Base-by-base conservation (phyloP, 2,329 filamentous ascomycete genomes). In the Emydomyces testavorans region DNA sequence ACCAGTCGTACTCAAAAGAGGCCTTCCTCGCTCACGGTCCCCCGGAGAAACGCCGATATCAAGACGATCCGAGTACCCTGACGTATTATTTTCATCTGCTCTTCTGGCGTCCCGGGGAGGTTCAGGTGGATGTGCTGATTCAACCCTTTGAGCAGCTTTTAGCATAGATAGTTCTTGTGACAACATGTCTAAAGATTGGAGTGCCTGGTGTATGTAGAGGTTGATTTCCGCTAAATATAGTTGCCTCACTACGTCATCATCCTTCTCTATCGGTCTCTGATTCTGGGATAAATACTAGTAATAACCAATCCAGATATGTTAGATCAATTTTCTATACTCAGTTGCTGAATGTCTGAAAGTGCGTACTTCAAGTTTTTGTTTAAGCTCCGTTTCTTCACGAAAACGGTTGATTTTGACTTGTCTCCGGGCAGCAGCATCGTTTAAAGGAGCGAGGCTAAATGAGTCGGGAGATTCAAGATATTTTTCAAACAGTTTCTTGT, bases 351-450 rank as follows among this genome's bases (percentile, higher is more conserved):
- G 13, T 8, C 57, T 34, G 48, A 46, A 35, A 2, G 26, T 34
- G 57, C 65, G 36, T 64, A 80, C 78, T 65, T 87, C 85, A n/a
- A 96, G 72, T 63, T 83, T 89, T 55, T 80, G 75, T 65, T 86
- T 88, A 51, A 98, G 67, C 53, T 83, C 80, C 64, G 92, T 94
- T 65, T 96, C 92, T 44, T 85, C 78, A 58, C 79, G 81, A 67
- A 88, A 95, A 52, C 84, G 80, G 37, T 79, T 76, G 56, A 98
- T 94, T 68, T 96, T 98, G 39, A 80, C 79, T 49, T 89, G 82
- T 56, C 92, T 76, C 52, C 83, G 77, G 24, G 79, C 77, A 16
- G 81, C 77, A 3, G 85, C 77, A 65, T 85, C 78, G 18, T 71
- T 74, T 6, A 75, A 75, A 15, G 79, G 76, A 15, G 83, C 79